These are phyloP conservation scores for Begonia masoniana DNA, from an alignment of 306 rosid genomes.

Conservation along the genomic window DNA sequence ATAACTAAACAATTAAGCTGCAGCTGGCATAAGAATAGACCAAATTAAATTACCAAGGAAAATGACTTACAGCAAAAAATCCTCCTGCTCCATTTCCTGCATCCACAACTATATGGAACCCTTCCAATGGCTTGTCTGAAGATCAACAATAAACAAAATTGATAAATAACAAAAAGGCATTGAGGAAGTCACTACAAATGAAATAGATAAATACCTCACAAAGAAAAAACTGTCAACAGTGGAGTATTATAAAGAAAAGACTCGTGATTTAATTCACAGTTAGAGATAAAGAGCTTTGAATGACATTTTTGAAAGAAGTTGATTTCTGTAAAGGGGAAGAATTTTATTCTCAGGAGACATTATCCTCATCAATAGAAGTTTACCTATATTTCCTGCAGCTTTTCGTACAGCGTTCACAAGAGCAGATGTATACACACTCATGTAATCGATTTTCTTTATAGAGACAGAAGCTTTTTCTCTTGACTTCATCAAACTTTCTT, in stretches of 20 bases:
- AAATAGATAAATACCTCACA: not conserved
- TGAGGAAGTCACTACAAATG: constrained; percentile 4
- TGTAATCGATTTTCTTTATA: constrained; percentile 58
- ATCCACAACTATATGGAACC: constrained; percentile 89
- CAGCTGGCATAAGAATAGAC: no score
- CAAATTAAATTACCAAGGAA: not conserved
- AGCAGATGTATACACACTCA: constrained; percentile 70
- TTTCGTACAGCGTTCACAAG: constrained; percentile 76
- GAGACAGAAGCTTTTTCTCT: constrained; percentile 39
- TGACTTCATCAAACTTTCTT: constrained; percentile 35
- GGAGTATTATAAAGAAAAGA: no score
- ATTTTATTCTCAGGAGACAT: no score
- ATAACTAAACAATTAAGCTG: no score
- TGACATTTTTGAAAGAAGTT: no score
- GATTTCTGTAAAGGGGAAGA: no score
- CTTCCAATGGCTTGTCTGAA: constrained; percentile 81
- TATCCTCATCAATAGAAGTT: not conserved
- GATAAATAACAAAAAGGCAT: constrained; percentile 3
- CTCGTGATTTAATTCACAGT: no score
- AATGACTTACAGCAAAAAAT: constrained; percentile 59
- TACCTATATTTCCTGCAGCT: constrained; percentile 88
- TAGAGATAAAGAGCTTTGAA: no score
- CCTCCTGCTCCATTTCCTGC: constrained; percentile 99
- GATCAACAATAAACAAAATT: constrained; percentile 1
- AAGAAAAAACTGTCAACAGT: no score